These are phyloP conservation scores for Blakeslea trispora DNA, from an alignment of 371 early-diverging fungal species.

Conservation along the genomic window DNA sequence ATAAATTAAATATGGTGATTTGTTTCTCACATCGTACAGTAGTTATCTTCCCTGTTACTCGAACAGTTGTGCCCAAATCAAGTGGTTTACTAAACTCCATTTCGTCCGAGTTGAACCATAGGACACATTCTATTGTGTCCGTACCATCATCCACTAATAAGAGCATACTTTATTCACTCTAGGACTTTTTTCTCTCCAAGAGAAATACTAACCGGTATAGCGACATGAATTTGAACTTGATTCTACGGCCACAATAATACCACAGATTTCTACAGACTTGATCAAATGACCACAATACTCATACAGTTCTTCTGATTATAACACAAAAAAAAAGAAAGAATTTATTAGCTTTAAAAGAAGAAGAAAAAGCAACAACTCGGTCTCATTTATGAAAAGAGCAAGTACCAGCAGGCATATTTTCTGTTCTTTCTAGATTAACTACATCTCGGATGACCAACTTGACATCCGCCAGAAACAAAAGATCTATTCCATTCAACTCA, in stretches of 20 bases:
- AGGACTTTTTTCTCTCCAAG: no score
- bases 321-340: not conserved
- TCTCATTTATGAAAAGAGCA: not conserved
- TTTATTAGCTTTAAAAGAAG: not conserved
- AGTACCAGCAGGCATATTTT: conserved; percentile 1
- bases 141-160: conserved; percentile 23
- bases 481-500: conserved; percentile 6
- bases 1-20: conserved; percentile 7
- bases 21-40: conserved; percentile 2
- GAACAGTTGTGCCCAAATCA: conserved; percentile 12
- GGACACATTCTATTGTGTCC: conserved; percentile 14
- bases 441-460: conserved; percentile 12
- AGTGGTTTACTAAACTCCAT: not conserved
- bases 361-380: no score
- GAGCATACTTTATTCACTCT: no score
- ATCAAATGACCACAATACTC: conserved; percentile 6
- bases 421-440: not conserved
- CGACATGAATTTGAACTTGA: not conserved
- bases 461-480: conserved; percentile 7
- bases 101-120: conserved; percentile 8
- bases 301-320: conserved; percentile 2
- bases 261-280: conserved; percentile 15
- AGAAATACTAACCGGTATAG: conserved; percentile 10
- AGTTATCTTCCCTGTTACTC: conserved; percentile 10
- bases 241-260: conserved; percentile 14